Conservation (phyloP, 768 basidiomycete genomes). For the Mycena floridula region DNA sequence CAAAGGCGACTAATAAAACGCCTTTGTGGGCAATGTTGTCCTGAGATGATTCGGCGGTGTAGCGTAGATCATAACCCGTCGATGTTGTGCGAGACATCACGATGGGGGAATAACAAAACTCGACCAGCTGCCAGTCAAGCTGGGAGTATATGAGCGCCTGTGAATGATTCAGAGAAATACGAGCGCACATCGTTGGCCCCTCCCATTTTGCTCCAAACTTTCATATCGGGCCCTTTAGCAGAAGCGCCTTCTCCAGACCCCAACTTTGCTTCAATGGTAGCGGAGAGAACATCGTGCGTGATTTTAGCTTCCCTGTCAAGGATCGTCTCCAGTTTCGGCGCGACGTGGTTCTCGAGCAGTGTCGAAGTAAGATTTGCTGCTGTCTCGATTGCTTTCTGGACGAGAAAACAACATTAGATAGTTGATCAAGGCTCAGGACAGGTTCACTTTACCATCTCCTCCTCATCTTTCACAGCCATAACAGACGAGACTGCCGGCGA, state of each 20-base stretch:
- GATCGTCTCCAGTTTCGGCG: constrained; percentile 82
- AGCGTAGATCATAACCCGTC: constrained; percentile 82
- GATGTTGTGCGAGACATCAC: constrained; percentile 88
- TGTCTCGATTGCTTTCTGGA: constrained; percentile 69
- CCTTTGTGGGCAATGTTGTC: constrained; percentile 84
- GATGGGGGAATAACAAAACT: constrained; percentile 93
- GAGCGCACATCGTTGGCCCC: constrained; percentile 65
- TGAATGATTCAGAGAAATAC: not conserved
- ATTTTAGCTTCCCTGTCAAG: constrained; percentile 90
- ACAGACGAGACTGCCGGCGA: constrained; percentile 66
- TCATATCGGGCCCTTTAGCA: constrained; percentile 86
- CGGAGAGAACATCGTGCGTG: constrained; percentile 79
- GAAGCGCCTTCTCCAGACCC: constrained; percentile 77
- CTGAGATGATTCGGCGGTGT: constrained; percentile 78
- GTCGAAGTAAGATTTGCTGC: constrained; percentile 81
- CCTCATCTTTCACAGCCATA: constrained; percentile 85
- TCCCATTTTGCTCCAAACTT: constrained; percentile 81
- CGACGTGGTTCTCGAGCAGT: constrained; percentile 78
- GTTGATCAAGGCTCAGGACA: not conserved
- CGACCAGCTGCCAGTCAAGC: constrained; percentile 87
- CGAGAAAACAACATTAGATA: too few species aligned
- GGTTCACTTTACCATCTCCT: constrained; percentile 61
- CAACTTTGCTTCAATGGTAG: constrained; percentile 81
- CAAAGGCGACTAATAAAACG: constrained; percentile 81
- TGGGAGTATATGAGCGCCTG: constrained; percentile 21